Evolutionary conservation across 176 grass and related monocot species (phyloP).

Genomic region (Luzula sylvatica): DNA sequence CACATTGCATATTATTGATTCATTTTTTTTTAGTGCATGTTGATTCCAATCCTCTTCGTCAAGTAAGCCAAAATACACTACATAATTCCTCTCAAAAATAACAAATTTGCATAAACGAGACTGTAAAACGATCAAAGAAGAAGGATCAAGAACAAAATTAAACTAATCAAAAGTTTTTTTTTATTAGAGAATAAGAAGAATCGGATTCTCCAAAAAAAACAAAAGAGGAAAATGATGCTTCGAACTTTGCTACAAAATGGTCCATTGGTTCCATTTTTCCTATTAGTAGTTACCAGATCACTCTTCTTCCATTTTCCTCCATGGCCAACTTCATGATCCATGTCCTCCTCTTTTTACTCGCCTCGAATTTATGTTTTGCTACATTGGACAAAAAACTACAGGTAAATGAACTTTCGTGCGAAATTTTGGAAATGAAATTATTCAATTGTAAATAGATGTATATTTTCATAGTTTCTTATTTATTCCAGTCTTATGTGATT

Average conservation of each 20-base stretch:
- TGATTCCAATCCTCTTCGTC: slow-evolving; percentile 38
- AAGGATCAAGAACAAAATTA: slow-evolving; percentile 14
- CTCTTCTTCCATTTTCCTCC: slow-evolving; percentile 1
- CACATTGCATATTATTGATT: not conserved
- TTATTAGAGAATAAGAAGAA: slow-evolving; percentile 67
- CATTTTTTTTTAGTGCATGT: not conserved
- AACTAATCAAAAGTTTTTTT: slow-evolving; percentile 25
- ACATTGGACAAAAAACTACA: slow-evolving; percentile 4
- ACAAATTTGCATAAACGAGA: not conserved
- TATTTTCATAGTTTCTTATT: too few relatives aligned
- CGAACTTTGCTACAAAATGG: slow-evolving; percentile 33
- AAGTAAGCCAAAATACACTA: slow-evolving; percentile 39
- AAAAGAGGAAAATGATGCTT: slow-evolving; percentile 36
- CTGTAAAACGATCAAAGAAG: slow-evolving; percentile 2
- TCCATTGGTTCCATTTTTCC: not conserved
- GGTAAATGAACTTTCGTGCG: not conserved
- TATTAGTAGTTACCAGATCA: slow-evolving; percentile 7
- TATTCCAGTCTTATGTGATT: slow-evolving; percentile 74
- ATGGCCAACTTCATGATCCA: slow-evolving; percentile 7
- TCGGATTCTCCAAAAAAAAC: slow-evolving; percentile 43
- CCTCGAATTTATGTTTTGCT: slow-evolving; percentile 4
- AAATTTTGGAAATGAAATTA: not conserved
- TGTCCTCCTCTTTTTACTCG: not conserved
- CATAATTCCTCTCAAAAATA: not conserved
- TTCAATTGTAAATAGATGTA: not conserved